Conservation (phyloP, 345 rosid species). For the Dipteronia sinensis region DNA sequence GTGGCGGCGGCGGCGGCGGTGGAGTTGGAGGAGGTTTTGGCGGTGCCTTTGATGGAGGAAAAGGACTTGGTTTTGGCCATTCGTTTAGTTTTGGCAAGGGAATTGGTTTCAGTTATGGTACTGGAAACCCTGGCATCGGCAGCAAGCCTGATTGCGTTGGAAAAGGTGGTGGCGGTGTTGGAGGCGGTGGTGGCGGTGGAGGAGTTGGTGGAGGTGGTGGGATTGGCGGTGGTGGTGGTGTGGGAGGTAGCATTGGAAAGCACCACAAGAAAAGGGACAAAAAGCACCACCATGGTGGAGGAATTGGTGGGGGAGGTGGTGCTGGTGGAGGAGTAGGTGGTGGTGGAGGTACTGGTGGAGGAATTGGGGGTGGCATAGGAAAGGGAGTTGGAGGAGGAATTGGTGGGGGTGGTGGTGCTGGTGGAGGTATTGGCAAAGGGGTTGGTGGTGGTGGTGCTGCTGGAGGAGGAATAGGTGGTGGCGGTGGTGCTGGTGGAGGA, state of each 20-base stretch:
- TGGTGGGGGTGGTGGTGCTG: constrained; percentile 12
- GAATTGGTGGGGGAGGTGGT: not conserved
- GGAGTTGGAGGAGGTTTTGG: constrained; percentile 14
- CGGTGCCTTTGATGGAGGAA: constrained; percentile 20
- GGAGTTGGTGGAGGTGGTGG: not conserved
- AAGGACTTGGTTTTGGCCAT: constrained; percentile 17
- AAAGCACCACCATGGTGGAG: not conserved
- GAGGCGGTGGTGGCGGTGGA: not conserved
- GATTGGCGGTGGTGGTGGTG: not conserved
- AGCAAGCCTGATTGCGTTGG: constrained; percentile 23
- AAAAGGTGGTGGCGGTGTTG: constrained; percentile 1
- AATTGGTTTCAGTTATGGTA: constrained; percentile 23
- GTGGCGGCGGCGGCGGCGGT: not conserved
- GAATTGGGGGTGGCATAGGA: not conserved
- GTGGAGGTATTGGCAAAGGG: constrained; percentile 1
- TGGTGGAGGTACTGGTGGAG: not conserved
- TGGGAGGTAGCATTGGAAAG: not conserved
- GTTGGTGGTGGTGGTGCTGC: constrained; percentile 17
- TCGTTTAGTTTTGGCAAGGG: constrained; percentile 34
- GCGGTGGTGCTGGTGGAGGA: not conserved
- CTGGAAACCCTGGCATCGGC: constrained; percentile 10
- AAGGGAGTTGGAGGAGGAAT: constrained; percentile 3
- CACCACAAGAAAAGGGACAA: no score
- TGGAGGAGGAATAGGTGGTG: constrained; percentile 5
- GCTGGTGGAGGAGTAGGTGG: constrained; percentile 3